Base-by-base conservation (phyloP, 768 basidiomycete genomes). In the Cyclocybe aegerita region DNA sequence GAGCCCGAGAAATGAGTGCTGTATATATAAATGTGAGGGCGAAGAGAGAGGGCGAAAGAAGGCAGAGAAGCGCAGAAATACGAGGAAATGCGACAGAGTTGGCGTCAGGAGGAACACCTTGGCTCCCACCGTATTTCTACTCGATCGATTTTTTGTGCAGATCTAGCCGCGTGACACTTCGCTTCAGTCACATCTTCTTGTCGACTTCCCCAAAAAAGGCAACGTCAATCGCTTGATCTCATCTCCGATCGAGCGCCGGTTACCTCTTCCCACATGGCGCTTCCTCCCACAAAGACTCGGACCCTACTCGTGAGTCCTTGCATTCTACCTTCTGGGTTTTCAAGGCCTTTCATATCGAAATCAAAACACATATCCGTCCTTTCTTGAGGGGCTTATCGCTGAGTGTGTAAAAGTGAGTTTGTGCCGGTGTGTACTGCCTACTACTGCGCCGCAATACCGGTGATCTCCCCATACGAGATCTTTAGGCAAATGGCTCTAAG, bases 381-480 rank as follows among this genome's bases (percentile, higher is more conserved):
- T 40, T 39, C 39, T 23, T 32, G 32, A 32, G 34, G 23, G 12
- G 9, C 10, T 4, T 41, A 10, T 31, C 34, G 11, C 12, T 42
- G 29, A 23, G 4, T 23, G 23, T 23, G 4, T 23, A 5, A 10
- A 23, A 38, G 7, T 31, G 39, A 29, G 29, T 43, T n/a, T 23
- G 39, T 41, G 40, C 11, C 17, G 11, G 12, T 12, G 4, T 9
- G 14, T n/a, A 40, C 48, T 46, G 40, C 52, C 52, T 17, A 47
- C 36, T 31, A 53, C 52, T 43, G 38, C 40, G 23, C 23, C 23
- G 23, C 47, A 39, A 16, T 17, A 7, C 46, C 46, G 52, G 38
- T 38, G 43, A 41, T 48, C 17, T 43, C 29, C 47, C 32, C 31
- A 4, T 23, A 5, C 23, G 5, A 23, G 23, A 23, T 23, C 23